Conservation (phyloP, 73 alveolate genomes). For the Tetrahymena malaccensis region DNA sequence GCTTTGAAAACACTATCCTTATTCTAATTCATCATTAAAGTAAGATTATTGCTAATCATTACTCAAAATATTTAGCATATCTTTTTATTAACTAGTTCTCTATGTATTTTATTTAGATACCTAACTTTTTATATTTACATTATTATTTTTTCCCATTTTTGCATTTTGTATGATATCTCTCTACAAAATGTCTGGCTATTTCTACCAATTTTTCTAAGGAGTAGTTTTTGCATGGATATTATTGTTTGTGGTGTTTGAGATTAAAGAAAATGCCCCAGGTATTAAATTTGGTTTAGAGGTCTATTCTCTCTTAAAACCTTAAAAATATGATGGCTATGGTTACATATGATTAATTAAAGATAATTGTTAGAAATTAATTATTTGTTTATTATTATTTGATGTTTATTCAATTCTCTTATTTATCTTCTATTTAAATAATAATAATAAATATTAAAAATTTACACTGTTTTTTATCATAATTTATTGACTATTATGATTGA, state of each 20-base stretch:
- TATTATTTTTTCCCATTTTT: not conserved
- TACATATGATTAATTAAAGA: not conserved
- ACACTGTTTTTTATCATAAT: no score
- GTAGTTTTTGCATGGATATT: not conserved
- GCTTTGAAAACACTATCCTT: not conserved
- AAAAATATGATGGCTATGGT: not conserved
- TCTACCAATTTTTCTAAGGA: not conserved
- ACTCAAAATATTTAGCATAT: not conserved
- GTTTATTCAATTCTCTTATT: no score
- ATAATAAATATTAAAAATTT: no score
- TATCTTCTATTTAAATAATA: no score
- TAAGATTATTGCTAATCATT: not conserved
- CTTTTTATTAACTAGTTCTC: not conserved
- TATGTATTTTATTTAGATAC: not conserved
- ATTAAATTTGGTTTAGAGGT: not conserved
- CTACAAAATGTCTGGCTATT: not conserved
- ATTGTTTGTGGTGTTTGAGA: not conserved
- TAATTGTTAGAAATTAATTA: no score
- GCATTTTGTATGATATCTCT: not conserved
- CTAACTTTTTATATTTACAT: not conserved
- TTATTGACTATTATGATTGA: no score
- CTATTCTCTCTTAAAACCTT: not conserved
- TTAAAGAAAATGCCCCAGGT: not conserved
- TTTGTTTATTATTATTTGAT: no score
- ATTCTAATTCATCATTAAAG: not conserved